These are phyloP conservation scores for Huntiella abstrusa DNA, from an alignment of 2,329 filamentous ascomycete species.

Conservation along the genomic window DNA sequence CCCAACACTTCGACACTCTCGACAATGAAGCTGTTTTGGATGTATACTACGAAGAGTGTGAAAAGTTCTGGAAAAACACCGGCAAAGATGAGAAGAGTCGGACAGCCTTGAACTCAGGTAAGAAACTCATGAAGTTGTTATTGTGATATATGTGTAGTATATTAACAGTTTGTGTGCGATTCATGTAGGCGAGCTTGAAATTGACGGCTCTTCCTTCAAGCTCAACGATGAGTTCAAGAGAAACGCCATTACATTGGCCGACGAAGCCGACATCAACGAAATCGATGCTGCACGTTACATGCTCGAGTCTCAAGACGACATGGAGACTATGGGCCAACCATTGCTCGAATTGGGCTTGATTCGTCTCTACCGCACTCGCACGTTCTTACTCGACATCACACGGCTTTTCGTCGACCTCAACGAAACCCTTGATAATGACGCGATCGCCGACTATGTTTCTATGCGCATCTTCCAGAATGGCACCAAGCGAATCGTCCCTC, in stretches of 20 bases:
- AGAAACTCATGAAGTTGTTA: constrained; percentile 11
- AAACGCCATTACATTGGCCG: constrained; percentile 60
- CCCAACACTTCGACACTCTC: constrained; percentile 42
- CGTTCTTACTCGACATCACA: constrained; percentile 66
- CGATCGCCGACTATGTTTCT: constrained; percentile 34
- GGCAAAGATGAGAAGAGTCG: constrained; percentile 59
- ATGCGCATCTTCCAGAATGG: constrained; percentile 32
- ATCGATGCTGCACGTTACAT: constrained; percentile 62
- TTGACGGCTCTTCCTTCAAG: constrained; percentile 55
- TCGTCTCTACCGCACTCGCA: constrained; percentile 70
- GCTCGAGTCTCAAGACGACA: constrained; percentile 52
- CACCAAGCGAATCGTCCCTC: constrained; percentile 46
- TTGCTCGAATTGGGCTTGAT: constrained; percentile 65
- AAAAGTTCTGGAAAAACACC: constrained; percentile 55
- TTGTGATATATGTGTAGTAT: not conserved
- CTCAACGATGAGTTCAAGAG: constrained; percentile 82
- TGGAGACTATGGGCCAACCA: constrained; percentile 48
- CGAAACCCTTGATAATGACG: constrained; percentile 23
- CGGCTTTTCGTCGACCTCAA: constrained; percentile 56
- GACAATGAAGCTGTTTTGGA: constrained; percentile 52
- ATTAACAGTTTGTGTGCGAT: not conserved
- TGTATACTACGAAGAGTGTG: constrained; percentile 52
- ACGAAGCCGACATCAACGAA: constrained; percentile 82
- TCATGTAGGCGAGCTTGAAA: constrained; percentile 50
- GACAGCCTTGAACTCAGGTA: constrained; percentile 49